These are phyloP conservation scores for Epichloe sylvatica DNA, from an alignment of 2,329 filamentous ascomycete species.

Conservation along the genomic window DNA sequence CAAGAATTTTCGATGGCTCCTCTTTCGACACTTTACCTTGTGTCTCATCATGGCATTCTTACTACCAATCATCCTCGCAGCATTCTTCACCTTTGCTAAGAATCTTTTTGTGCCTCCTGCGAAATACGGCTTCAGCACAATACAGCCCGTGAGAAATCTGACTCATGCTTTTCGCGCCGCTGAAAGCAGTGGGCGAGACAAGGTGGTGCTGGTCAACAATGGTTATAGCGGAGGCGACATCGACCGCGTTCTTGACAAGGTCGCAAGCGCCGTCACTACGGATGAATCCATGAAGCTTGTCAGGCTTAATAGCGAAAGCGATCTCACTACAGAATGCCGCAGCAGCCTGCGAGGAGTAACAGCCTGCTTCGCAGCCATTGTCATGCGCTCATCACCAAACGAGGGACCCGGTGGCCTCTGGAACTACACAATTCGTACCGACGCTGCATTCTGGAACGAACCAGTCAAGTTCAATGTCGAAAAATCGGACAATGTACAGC, in stretches of 20 bases:
- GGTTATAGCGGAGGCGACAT: constrained; percentile 57
- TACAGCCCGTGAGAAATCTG: constrained; percentile 49
- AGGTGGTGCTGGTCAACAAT: constrained; percentile 67
- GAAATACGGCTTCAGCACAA: constrained; percentile 55
- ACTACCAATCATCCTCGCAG: constrained; percentile 42
- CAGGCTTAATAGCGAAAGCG: constrained; percentile 38
- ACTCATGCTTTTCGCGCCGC: constrained; percentile 46
- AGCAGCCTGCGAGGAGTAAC: constrained; percentile 53
- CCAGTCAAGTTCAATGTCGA: constrained; percentile 49
- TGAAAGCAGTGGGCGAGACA: constrained; percentile 43
- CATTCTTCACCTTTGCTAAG: constrained; percentile 56
- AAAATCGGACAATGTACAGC: constrained; percentile 53
- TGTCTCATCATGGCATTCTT: constrained; percentile 44
- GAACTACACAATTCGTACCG: constrained; percentile 77
- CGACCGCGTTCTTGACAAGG: constrained; percentile 49
- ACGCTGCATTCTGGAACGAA: constrained; percentile 48
- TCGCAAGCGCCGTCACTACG: constrained; percentile 43
- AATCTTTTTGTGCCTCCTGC: constrained; percentile 74
- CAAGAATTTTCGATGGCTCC: constrained; percentile 48
- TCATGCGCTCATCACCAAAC: constrained; percentile 60
- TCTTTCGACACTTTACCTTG: constrained; percentile 37
- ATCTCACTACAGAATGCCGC: constrained; percentile 48
- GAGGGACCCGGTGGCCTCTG: constrained; percentile 55
- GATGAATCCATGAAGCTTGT: constrained; percentile 40
- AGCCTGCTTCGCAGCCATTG: constrained; percentile 57